Percentiles rank a stretch among this genome's conserved stretches.
Evolutionary conservation across 805 yeast genomes (phyloP).

Genomic region (Candida ortonii): DNA sequence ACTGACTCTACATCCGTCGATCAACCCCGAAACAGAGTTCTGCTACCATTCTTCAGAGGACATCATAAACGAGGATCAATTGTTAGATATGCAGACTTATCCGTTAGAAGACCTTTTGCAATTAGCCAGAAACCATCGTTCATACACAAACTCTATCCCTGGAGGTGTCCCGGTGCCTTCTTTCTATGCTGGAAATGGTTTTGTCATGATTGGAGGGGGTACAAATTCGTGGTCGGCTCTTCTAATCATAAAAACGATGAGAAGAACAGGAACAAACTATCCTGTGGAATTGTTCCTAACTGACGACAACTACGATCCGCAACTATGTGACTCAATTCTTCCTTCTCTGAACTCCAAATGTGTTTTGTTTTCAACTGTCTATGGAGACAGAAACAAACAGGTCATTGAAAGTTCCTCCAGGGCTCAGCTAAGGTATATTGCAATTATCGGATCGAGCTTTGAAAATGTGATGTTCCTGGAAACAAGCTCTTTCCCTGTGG

Average conservation of each 20-base stretch:
- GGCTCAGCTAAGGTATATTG: conserved; percentile 35
- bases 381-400: conserved; percentile 26
- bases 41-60: not conserved
- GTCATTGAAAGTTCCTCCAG: conserved; percentile 18
- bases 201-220: conserved; percentile 40
- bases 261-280: conserved; percentile 37
- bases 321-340: conserved; percentile 35
- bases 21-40: not conserved
- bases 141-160: conserved; percentile 44
- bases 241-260: conserved; percentile 34
- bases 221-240: conserved; percentile 35
- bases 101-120: conserved; percentile 36
- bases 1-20: not conserved
- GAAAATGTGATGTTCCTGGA: conserved; percentile 41
- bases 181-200: conserved; percentile 20
- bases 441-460: conserved; percentile 42
- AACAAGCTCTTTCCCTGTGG: conserved; percentile 42
- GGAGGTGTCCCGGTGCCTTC: conserved; percentile 26
- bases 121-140: conserved; percentile 36
- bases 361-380: conserved; percentile 33
- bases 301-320: conserved; percentile 33
- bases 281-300: conserved; percentile 39
- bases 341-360: conserved; percentile 40
- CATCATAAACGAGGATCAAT: conserved; percentile 5
- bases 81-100: conserved; percentile 4